These are phyloP conservation scores for Diaporthe citrichinensis DNA, from an alignment of 2,329 filamentous ascomycete genomes.

Conservation along the genomic window DNA sequence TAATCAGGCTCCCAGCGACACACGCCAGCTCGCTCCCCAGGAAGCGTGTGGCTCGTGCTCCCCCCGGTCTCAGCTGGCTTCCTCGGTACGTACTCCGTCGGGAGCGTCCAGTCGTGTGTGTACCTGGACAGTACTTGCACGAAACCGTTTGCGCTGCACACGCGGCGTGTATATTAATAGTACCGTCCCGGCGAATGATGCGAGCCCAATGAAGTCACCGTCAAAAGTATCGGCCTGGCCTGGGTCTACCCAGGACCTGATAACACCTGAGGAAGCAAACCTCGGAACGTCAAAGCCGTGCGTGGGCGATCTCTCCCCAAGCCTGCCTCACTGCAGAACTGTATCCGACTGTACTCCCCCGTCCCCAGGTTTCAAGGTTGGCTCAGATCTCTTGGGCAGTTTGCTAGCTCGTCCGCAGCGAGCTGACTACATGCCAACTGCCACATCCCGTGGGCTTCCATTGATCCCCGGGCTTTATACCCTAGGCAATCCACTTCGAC, in stretches of 20 bases:
- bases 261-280: conserved; percentile 18
- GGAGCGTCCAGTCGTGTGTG: not conserved
- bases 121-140: not conserved
- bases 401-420: not conserved
- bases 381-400: conserved; percentile 3
- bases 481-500: conserved; percentile 28
- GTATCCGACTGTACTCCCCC: conserved; percentile 8
- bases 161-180: not conserved
- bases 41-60: conserved; percentile 21
- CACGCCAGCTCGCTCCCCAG: conserved; percentile 32
- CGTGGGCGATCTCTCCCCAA: conserved; percentile 12
- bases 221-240: not conserved
- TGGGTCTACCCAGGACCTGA: not conserved
- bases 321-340: conserved; percentile 14
- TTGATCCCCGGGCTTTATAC: conserved; percentile 15
- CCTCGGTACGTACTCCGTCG: not conserved
- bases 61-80: conserved; percentile 2
- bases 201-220: conserved; percentile 38
- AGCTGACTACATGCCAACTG: conserved; percentile 18
- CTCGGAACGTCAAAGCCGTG: conserved; percentile 19
- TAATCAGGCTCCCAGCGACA: conserved; percentile 42
- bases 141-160: not conserved
- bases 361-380: conserved; percentile 2
- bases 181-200: not conserved
- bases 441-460: not conserved